A percentile compares a stretch with the other conserved stretches of the same genome.
phyloP scores from a whole-genome alignment of 2,329 filamentous ascomycete genomes.

The Teratosphaeria epicoccoides region DNA sequence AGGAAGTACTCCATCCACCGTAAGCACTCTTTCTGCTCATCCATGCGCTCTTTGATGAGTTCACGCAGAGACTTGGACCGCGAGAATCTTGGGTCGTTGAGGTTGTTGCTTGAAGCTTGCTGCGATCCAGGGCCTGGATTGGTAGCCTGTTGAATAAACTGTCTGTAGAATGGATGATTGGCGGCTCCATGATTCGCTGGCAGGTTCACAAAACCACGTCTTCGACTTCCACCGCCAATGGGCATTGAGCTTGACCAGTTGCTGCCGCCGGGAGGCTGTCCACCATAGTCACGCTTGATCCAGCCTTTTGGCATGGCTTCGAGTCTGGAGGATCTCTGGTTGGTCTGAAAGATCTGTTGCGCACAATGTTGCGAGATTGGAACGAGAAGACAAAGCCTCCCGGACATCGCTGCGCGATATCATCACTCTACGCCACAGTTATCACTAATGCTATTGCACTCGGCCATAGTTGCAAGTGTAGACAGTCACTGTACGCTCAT shows the following conservation, averaged over 20 bases:
- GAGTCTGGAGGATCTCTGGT: neutral
- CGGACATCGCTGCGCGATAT: neutral
- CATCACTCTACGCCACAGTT: neutral
- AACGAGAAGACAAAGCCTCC: neutral
- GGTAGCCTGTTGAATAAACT: neutral
- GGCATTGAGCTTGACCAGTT: neutral
- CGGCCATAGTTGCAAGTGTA: too few relatives aligned
- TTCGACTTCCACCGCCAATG: neutral
- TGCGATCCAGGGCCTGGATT: too few relatives aligned
- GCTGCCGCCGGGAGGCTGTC: neutral
- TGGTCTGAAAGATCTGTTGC: neutral
- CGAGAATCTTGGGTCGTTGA: neutral
- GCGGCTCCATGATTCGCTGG: neutral
- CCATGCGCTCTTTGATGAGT: slow-evolving; percentile 4
- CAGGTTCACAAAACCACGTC: too few relatives aligned
- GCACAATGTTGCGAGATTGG: too few relatives aligned
- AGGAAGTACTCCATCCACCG: neutral
- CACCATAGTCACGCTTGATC: neutral
- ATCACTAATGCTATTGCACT: neutral
- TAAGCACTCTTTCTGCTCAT: slow-evolving; percentile 1
- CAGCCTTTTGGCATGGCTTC: neutral
- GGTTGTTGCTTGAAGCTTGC: neutral
- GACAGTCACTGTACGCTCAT: too few relatives aligned
- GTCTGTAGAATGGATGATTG: neutral
- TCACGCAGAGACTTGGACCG: neutral